phyloP scores from a whole-genome alignment of 176 grass and related monocot genomes.

The Microstegium vimineum region DNA sequence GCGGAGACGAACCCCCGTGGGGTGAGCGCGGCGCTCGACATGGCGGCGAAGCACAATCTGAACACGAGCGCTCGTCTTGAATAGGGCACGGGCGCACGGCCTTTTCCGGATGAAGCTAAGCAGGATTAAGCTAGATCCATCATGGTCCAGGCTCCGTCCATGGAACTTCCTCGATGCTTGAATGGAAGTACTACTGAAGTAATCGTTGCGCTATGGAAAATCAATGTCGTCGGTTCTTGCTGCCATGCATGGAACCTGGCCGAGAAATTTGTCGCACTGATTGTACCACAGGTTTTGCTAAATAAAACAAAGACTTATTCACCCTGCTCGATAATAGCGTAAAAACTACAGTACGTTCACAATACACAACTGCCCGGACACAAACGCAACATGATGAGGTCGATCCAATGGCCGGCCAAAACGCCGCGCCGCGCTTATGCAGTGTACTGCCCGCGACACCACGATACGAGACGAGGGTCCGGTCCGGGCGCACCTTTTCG shows the following conservation, averaged over 20 bases:
- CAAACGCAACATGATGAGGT: not conserved
- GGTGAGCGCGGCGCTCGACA: conserved; percentile 32
- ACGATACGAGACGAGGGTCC: not conserved
- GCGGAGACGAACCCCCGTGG: conserved; percentile 18
- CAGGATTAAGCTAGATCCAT: not conserved
- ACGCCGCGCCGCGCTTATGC: not conserved
- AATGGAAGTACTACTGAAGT: not conserved
- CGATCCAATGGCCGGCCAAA: not conserved
- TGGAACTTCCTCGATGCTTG: not conserved
- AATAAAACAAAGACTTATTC: no score
- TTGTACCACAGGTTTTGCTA: not conserved
- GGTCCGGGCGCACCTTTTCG: not conserved
- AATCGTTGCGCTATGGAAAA: not conserved
- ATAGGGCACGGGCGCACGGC: not conserved
- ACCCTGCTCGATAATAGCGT: not conserved
- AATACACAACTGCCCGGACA: not conserved
- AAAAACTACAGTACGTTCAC: no score
- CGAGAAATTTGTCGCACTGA: not conserved
- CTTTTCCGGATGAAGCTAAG: not conserved
- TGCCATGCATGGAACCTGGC: not conserved
- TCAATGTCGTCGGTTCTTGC: not conserved
- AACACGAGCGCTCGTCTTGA: not conserved
- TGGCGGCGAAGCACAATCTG: conserved; percentile 43
- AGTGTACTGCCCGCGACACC: not conserved
- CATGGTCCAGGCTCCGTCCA: not conserved